Base-by-base conservation (phyloP, 2,329 filamentous ascomycete genomes). In the Alternaria rosae region DNA sequence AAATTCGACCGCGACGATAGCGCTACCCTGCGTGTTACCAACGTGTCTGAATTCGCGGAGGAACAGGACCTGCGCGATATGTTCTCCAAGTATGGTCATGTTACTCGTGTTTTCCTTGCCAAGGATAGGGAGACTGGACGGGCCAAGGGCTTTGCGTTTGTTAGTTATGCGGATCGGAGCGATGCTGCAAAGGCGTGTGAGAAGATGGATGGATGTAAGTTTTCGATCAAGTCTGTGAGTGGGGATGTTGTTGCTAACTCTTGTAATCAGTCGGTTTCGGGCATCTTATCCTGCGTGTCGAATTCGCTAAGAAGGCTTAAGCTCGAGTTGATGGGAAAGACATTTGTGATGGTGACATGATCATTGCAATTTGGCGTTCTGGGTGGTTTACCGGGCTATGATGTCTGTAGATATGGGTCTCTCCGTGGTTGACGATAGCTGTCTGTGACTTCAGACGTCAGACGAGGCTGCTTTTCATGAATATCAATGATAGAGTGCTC, bases 131-230 rank as follows among this genome's bases (percentile, higher is more conserved):
- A 99, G 76, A 99, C 95, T 42, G 92, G 93, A 64, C 85, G 94
- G 80, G 95, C 95, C 73, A 99, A 99, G 89, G 95, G 95, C 66
- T 99, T 99, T 80, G 96, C 96, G 25, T 99, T 99, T 81, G 97
- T 99, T 86, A 97, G 92, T 82, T 99, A 95, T 78, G 92, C 91
- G 63, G 95, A 99, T 81, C 87, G 95, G 72, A 82, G 86, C 71
- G 95, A 99, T 81, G 95, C 95, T 71, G 92, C 92, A 73, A 92
- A 91, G 84, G 95, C 95, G 42, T 97, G 92, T 84, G 91, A 91
- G 84, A 97, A 97, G 88, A 94, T 99, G 92, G 95, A 99, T 82
- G 95, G 95, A 76, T 97, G 85, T 87, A 84, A 80, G 85, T 85
- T 47, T 15, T 50, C 23, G n/a, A 12, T 15, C 3, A 12, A 4